A percentile compares a stretch with the other conserved stretches of the same genome.
Conservation (phyloP, 2,329 filamentous ascomycete genomes). For the Lasiodiplodia sp. region DNA sequence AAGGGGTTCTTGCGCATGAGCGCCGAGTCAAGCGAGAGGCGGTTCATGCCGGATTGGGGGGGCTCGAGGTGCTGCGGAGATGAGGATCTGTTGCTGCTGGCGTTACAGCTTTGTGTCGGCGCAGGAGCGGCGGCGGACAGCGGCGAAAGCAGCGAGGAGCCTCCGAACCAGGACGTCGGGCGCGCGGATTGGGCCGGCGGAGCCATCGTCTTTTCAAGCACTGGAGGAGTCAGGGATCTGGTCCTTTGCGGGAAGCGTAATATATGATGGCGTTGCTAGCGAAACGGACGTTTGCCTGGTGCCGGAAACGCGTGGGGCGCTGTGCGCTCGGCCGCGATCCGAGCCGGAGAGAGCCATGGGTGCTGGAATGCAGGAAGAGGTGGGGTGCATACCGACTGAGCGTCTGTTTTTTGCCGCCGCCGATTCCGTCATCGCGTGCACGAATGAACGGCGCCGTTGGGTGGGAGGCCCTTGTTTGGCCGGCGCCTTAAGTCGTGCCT, state of each 20-base stretch:
- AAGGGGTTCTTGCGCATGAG: conserved; percentile 21
- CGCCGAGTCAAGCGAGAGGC: conserved; percentile 25
- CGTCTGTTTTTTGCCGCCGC: conserved; percentile 4
- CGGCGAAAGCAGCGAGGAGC: not conserved
- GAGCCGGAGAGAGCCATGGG: conserved; percentile 6
- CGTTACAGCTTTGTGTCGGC: not conserved
- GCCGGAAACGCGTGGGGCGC: conserved; percentile 13
- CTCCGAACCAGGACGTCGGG: conserved; percentile 9
- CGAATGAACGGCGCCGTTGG: conserved; percentile 14
- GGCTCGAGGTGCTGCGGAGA: conserved; percentile 4
- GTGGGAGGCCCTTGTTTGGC: conserved; percentile 7
- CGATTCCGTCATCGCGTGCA: conserved; percentile 8
- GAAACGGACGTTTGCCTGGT: conserved; percentile 6
- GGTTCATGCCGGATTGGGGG: conserved; percentile 5
- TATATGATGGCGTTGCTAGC: conserved; percentile 15
- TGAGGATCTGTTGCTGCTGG: not conserved
- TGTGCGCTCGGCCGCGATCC: conserved; percentile 19
- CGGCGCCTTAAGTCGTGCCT: conserved; percentile 7
- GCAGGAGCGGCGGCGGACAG: not conserved
- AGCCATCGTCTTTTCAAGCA: conserved; percentile 20
- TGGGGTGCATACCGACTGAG: conserved; percentile 12
- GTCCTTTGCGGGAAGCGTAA: conserved; percentile 1
- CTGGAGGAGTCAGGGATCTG: conserved; percentile 9
- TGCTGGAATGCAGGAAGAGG: not conserved
- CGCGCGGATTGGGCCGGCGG: conserved; percentile 13